Conservation (phyloP, 2,329 filamentous ascomycete genomes). For the Venturia aucupariae region DNA sequence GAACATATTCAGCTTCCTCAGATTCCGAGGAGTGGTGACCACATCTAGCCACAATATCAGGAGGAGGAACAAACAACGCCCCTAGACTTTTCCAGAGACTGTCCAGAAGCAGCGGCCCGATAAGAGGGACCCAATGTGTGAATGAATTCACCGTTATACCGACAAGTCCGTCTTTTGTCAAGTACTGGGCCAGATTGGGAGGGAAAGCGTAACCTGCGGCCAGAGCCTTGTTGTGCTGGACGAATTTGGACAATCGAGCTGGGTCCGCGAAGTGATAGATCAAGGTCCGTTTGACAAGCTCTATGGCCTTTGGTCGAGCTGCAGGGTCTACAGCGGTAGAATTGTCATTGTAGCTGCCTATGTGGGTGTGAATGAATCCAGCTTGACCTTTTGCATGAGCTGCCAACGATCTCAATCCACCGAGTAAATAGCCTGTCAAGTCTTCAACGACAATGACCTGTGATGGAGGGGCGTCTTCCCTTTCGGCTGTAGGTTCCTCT, state of each 20-base stretch:
- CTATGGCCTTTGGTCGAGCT: background rate
- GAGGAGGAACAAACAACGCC: conserved; percentile 27
- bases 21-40: conserved; percentile 19
- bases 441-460: background rate
- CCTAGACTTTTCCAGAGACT: conserved; percentile 26
- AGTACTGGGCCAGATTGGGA: background rate
- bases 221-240: background rate
- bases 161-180: background rate
- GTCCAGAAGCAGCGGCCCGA: conserved; percentile 29
- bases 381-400: background rate
- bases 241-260: conserved; percentile 17
- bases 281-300: background rate
- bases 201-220: background rate
- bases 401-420: background rate
- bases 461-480: background rate
- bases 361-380: background rate
- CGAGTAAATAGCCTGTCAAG: background rate
- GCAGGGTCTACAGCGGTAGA: background rate
- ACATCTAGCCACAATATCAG: conserved; percentile 21
- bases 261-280: conserved; percentile 16
- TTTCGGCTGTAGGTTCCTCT: no score
- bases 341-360: background rate
- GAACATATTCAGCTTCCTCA: conserved; percentile 20
- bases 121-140: conserved; percentile 25
- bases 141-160: conserved; percentile 20